A percentile compares a stretch with the other conserved stretches of the same genome.
phyloP scores from a whole-genome alignment of 2,329 filamentous ascomycete species.

The Sordariomycetes sp. region DNA sequence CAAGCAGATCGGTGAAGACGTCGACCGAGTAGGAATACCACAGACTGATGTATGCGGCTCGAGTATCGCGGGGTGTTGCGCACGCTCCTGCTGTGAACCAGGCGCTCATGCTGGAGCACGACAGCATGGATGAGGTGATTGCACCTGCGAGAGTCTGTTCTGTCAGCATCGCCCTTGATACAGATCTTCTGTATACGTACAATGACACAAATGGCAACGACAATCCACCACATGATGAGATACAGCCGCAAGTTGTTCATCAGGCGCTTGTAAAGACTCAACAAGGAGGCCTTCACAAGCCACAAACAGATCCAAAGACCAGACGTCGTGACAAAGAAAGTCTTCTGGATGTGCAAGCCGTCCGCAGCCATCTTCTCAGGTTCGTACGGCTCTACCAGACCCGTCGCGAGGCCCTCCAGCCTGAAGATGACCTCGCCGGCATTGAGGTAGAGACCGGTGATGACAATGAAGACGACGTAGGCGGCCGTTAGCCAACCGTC shows the following conservation, averaged over 20 bases:
- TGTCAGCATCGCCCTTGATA: neutral
- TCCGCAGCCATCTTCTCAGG: conserved; percentile 2
- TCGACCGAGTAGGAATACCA: conserved; percentile 8
- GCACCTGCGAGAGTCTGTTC: conserved; percentile 6
- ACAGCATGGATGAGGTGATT: conserved; percentile 8
- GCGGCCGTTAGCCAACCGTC: conserved; percentile 7
- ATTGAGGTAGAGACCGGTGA: conserved; percentile 6
- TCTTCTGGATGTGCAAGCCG: conserved; percentile 5
- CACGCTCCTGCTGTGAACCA: conserved; percentile 8
- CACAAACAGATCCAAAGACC: conserved; percentile 9
- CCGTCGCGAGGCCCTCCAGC: conserved; percentile 4
- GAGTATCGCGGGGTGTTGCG: conserved; percentile 6
- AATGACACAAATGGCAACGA: conserved; percentile 6
- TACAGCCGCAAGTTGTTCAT: conserved; percentile 4
- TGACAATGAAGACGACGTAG: conserved; percentile 7
- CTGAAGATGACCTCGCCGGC: conserved; percentile 7
- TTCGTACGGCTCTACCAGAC: conserved; percentile 5
- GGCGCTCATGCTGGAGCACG: conserved; percentile 8
- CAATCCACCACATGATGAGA: conserved; percentile 7
- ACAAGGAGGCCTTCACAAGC: conserved; percentile 7
- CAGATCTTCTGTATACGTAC: neutral
- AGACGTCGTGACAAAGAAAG: conserved; percentile 7
- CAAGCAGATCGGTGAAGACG: conserved; percentile 8
- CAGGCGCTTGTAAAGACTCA: conserved; percentile 7
- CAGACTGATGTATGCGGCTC: conserved; percentile 7